Base-by-base conservation (phyloP, 2,329 filamentous ascomycete genomes). In the Alternaria sp. region DNA sequence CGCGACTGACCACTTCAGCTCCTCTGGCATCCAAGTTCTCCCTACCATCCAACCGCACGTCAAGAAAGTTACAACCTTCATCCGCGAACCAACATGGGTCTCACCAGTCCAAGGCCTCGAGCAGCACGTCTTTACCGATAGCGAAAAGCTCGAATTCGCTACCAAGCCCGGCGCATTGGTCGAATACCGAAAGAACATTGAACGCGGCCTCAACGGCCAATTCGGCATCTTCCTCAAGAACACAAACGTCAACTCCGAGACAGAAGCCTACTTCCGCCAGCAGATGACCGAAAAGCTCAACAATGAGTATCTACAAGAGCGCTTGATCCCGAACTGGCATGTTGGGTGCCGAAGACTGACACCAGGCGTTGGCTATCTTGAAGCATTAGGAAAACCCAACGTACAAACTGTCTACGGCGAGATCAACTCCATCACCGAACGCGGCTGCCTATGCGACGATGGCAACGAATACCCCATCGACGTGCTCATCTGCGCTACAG, bases 21-120 rank as follows among this genome's bases (percentile, higher is more conserved):
- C 85, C 45, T 85, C 84, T 7, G 87, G 84, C 1, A 82, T 86
- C 4, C 87, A 88, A 70, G 81, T 88, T 6, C 80, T 86, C 3
- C 83, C 84, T 3, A 78, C 76, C 7, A 84, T 86, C 46, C 82
- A 84, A 68, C 76, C 80, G 1, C 71, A 78, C 30, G 82, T 82
- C 50, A 73, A 79, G 8, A 81, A 83, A 43, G 78, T 85, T 7
- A 84, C 80, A 3, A 84, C 83, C 11, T 86, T 86, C 63, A 84
- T 87, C 54, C 81, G 85, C 8, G 82, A 84, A 14, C 82, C 83
- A 1, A 83, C 84, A 0, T 87, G 84, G 84, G 81, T 87, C 2
- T 82, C 83, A 4, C 84, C 84, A 2, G 74, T 79, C 2, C 74
- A 78, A 67, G 78, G 81, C n/a, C 71, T 84, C 21, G 78, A 84